Conservation (phyloP, 2,329 filamentous ascomycete genomes). For the Emericellopsis cladophorae region DNA sequence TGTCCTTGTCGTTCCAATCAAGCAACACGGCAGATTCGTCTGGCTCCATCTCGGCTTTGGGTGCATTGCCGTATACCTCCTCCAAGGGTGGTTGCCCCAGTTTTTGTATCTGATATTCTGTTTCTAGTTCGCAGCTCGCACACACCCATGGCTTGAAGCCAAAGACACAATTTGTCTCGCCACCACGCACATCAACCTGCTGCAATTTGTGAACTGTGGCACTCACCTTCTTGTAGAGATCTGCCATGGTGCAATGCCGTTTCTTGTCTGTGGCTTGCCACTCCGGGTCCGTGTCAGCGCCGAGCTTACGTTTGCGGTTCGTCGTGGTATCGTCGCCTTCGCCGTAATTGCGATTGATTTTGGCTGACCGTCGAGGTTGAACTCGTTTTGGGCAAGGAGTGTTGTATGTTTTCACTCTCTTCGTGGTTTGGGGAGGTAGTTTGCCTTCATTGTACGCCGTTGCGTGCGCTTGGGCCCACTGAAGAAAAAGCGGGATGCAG, state of each 20-base stretch:
- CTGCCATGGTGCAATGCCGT: not conserved
- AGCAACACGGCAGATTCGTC: not conserved
- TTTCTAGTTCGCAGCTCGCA: not conserved
- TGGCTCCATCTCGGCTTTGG: not conserved
- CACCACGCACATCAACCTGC: not conserved
- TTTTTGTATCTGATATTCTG: not conserved
- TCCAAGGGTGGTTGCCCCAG: not conserved
- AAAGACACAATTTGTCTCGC: not conserved
- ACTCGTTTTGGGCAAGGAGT: not conserved
- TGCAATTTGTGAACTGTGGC: not conserved
- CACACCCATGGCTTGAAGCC: not conserved
- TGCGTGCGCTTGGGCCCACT: not conserved
- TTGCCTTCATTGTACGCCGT: not conserved
- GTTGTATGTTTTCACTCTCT: not conserved
- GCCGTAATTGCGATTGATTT: not conserved
- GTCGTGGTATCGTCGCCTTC: not conserved
- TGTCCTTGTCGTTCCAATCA: not conserved
- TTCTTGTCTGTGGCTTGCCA: not conserved
- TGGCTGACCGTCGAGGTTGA: not conserved
- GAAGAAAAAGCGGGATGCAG: not conserved
- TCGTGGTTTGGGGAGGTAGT: not conserved
- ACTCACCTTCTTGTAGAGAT: not conserved
- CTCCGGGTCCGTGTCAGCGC: not conserved
- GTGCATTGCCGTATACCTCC: not conserved
- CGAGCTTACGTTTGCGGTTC: not conserved